Base-by-base conservation (phyloP, 495 filamentous ascomycete species). In the Penicillium odoratum region DNA sequence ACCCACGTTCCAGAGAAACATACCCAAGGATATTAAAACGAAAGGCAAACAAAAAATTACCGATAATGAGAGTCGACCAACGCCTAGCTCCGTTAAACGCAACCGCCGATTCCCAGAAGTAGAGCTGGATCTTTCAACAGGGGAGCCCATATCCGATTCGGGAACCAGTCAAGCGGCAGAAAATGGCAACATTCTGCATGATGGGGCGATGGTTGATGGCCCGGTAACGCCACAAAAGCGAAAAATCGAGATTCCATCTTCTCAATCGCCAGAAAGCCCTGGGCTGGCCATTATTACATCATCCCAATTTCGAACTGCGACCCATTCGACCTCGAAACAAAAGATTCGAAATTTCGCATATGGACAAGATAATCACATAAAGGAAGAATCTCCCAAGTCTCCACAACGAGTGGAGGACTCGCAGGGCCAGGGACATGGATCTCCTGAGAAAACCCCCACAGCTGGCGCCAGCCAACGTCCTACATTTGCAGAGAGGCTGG, bases 201-300 rank as follows among this genome's bases (percentile, higher is more conserved):
- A 13, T 9, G 36, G 11, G 16, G 15, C 9, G 45, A 40, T 13
- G 49, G 33, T 28, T 5, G 16, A 50, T 34, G 31, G 30, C 21
- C 72, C 64, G 31, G 51, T 65, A 5, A 79, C 75, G 1, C 77
- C 77, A 5, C 66, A 57, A 52, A 77, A 77, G 55, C 61, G 59
- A 29, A 71, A 51, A 38, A 56, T 65, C 21, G 75, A 77, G 52
- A 76, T 79, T 53, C 77, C 74, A 4, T 79, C 77, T 7, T 78
- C 75, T 5, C 77, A 79, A 45, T 77, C 77, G 15, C 77, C 77
- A 4, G 74, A 78, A 66, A 77, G 75, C 31, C 75, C 77, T 26
- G 70, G 70, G 3, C 38, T 77, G 11, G 67, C 69, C 7, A 62
- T 76, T 18, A 72, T 78, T 26, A 69, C 75, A 16, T 71, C 76